phyloP scores from a whole-genome alignment of 2,329 filamentous ascomycete genomes.

The Pseudogymnoascus sp. region DNA sequence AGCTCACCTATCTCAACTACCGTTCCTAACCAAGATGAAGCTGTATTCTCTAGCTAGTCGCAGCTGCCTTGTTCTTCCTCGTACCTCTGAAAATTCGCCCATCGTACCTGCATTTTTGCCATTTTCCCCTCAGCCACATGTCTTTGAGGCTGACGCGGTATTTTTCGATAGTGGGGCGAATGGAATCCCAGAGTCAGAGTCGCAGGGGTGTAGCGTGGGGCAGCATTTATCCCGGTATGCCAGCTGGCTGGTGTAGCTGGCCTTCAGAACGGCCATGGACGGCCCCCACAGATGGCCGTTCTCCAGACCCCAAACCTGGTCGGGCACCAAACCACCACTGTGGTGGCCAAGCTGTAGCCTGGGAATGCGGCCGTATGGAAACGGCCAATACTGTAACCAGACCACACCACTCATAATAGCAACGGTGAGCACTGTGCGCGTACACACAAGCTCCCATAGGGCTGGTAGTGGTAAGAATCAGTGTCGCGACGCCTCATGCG shows the following conservation, averaged over 20 bases:
- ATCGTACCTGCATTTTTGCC: background rate
- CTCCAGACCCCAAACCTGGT: background rate
- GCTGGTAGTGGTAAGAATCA: background rate
- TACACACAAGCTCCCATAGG: slow-evolving; percentile 1
- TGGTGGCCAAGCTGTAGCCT: background rate
- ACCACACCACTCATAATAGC: background rate
- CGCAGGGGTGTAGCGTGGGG: background rate
- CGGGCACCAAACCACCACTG: background rate
- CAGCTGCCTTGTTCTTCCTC: background rate
- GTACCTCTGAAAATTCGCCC: background rate
- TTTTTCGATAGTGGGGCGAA: background rate
- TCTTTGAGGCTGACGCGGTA: background rate
- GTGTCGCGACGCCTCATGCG: background rate
- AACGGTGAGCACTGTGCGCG: background rate
- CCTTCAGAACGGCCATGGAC: background rate
- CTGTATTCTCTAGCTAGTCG: background rate
- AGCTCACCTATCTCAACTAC: background rate
- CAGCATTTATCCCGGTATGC: background rate
- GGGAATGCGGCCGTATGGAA: background rate
- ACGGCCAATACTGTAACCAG: background rate
- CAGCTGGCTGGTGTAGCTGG: background rate
- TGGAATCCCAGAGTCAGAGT: background rate
- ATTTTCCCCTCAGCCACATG: background rate
- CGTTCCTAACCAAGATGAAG: background rate
- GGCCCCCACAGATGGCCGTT: background rate